These are phyloP conservation scores for Camellia sinensis DNA, from an alignment of 148 eudicot genomes.

Conservation along the genomic window DNA sequence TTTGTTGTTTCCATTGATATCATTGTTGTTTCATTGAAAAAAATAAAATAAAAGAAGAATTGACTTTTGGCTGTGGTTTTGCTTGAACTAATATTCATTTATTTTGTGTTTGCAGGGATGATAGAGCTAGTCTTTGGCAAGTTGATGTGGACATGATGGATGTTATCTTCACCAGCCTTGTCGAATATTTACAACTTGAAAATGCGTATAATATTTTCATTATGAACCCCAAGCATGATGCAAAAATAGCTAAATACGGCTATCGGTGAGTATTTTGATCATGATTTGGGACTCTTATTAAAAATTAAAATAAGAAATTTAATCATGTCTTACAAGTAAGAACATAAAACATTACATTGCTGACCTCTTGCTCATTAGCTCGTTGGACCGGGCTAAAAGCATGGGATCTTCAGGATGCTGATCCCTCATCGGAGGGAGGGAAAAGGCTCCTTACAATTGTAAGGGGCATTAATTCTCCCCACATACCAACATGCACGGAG, in stretches of 20 bases:
- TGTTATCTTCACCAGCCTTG: constrained; percentile 70
- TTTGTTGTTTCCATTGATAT: constrained; percentile 9
- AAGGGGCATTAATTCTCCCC: background rate
- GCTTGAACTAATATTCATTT: constrained; percentile 7
- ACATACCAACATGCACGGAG: background rate
- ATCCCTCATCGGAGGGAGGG: background rate
- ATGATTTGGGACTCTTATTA: background rate
- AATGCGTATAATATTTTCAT: constrained; percentile 81
- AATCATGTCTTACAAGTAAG: constrained; percentile 5
- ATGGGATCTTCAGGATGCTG: background rate
- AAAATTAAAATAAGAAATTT: background rate
- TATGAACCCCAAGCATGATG: constrained; percentile 73
- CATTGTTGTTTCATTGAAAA: background rate
- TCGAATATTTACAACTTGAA: constrained; percentile 76
- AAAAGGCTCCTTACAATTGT: background rate
- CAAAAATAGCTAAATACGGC: constrained; percentile 66
- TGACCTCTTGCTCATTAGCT: constrained; percentile 2
- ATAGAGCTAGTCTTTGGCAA: constrained; percentile 62
- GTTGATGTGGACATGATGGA: constrained; percentile 92
- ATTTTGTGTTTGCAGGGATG: constrained; percentile 45
- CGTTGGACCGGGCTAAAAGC: background rate
- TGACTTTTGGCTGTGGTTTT: constrained; percentile 4
- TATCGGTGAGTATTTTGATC: constrained; percentile 57
- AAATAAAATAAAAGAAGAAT: background rate
- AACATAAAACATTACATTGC: constrained; percentile 1